phyloP scores from a whole-genome alignment of 1,139 yeast genomes.

The Groenewaldozyma auringiensis region DNA sequence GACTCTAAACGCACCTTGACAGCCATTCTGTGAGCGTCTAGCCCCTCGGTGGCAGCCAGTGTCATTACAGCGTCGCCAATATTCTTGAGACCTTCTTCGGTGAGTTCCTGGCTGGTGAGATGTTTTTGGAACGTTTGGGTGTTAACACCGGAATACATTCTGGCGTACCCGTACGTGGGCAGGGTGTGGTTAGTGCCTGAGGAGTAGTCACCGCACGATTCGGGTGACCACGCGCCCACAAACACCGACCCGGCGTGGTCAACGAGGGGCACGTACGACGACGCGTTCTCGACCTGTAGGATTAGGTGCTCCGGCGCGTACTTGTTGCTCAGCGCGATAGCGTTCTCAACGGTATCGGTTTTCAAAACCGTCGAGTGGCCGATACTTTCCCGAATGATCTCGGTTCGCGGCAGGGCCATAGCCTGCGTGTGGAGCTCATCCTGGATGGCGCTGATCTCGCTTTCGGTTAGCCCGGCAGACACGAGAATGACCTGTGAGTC shows the following conservation, averaged over 20 bases:
- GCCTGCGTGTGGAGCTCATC: conserved; percentile 83
- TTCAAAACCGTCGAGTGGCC: conserved; percentile 78
- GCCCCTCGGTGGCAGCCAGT: conserved; percentile 93
- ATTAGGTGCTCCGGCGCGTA: conserved; percentile 98
- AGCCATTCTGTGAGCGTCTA: conserved; percentile 95
- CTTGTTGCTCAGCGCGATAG: conserved; percentile 72
- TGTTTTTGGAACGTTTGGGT: conserved; percentile 93
- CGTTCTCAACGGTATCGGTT: conserved; percentile 63
- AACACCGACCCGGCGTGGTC: conserved; percentile 95
- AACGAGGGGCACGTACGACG: conserved; percentile 59
- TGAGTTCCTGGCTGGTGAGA: conserved; percentile 86
- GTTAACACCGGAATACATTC: conserved; percentile 95
- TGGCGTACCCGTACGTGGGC: conserved; percentile 97
- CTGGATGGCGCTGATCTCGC: conserved; percentile 61
- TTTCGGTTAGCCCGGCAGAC: conserved; percentile 62
- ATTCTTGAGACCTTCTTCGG: conserved; percentile 71
- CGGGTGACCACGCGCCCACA: conserved; percentile 94
- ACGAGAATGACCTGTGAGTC: conserved; percentile 94
- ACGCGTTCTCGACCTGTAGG: conserved; percentile 75
- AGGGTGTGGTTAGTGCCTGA: conserved; percentile 96
- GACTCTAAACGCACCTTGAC: conserved; percentile 84
- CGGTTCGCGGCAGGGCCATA: conserved; percentile 78
- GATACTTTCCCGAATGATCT: conserved; percentile 84
- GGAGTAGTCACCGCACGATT: conserved; percentile 96
- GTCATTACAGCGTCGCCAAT: conserved; percentile 96